A percentile compares a stretch with the other conserved stretches of the same genome.
These are phyloP conservation scores for Citrullus colocynthis DNA, from an alignment of 306 rosid species.

Conservation along the genomic window DNA sequence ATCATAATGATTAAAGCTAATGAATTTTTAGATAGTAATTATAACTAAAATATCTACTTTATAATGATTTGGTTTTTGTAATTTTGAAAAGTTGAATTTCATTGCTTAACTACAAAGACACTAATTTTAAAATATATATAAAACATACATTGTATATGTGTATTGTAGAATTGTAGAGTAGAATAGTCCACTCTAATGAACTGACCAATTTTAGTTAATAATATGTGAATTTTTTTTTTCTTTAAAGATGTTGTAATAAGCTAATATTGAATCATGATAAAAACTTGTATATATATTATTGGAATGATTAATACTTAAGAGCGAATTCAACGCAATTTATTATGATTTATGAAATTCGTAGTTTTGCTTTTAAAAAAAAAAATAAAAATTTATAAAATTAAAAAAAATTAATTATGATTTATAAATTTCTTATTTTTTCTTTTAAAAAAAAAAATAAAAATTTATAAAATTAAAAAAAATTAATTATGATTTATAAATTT, in stretches of 20 bases:
- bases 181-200: neutral
- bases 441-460: no score
- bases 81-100: neutral
- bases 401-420: no score
- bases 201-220: neutral
- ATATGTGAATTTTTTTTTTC: neutral
- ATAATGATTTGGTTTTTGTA: neutral
- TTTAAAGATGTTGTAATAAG: neutral
- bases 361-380: neutral
- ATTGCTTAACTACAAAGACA: neutral
- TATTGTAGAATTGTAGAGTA: neutral
- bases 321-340: neutral
- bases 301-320: neutral
- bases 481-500: neutral
- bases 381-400: no score
- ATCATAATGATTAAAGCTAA: neutral
- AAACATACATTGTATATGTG: neutral
- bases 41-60: neutral
- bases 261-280: no score
- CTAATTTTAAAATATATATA: neutral
- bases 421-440: no score
- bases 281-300: no score
- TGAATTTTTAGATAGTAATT: neutral
- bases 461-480: no score
- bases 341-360: neutral